Base-by-base conservation (phyloP, 805 yeast species). In the Nakazawaea molendinolei region DNA sequence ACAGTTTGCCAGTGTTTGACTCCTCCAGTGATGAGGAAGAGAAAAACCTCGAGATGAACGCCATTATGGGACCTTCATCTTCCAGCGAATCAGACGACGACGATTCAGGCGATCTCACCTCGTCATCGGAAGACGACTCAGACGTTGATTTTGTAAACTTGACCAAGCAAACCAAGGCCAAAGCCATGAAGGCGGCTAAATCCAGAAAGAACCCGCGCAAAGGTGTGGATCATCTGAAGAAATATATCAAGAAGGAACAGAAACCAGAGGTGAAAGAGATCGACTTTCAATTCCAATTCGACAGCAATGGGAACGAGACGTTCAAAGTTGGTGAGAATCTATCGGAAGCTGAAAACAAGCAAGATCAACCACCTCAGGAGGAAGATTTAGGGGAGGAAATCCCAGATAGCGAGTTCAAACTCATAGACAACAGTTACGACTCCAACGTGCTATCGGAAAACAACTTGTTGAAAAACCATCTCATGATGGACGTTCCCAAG, bases 101-200 rank as follows among this genome's bases (percentile, higher is more conserved):
- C 3, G 52, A 52, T 19, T 62, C 55, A 9, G 55, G 52, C 13
- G 60, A 60, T 9, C 53, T 53, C 13, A 51, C 53, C 12, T 51
- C 54, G 3, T 61, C 71, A 8, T 71, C 78, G 8, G 74, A 80
- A 0, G 80, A 74, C 46, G 86, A 77, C 45, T 77, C 76, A 24
- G 77, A 75, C 45, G 76, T 81, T 3, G 90, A 83, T 56, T 80
- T 79, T 52, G 84, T 82, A 12, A 74, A 72, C 52, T 57, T 83
- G 42, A 82, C 84, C 23, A 83, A 80, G 8, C 81, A 79, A 52
- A 65, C 76, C 43, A 75, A 80, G 56, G 74, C 74, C 25, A 67
- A 60, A 41, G 66, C 76, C 1, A 60, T 73, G 65, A 69, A 71
- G 43, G 73, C 74, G 1, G 69, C 61, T 3, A 52, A 52, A 34